Base-by-base conservation (phyloP, 1,284 basidiomycete genomes). In the Ganoderma multipileum region DNA sequence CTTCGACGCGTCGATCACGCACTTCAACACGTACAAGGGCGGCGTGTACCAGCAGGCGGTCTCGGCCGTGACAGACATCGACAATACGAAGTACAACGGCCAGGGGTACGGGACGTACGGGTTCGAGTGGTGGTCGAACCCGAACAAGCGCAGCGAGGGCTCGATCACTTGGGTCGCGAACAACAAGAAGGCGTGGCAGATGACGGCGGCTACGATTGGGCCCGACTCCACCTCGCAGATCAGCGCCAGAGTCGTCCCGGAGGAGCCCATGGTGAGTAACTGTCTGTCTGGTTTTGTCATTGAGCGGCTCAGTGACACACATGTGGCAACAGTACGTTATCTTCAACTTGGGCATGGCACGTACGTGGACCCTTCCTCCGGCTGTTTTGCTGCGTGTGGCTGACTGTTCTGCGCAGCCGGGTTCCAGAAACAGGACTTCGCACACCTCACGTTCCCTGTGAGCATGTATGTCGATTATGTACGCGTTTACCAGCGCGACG, bases 21-120 rank as follows among this genome's bases (percentile, higher is more conserved):
- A 77, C 4, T 80, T 88, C 72, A 97, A 97, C 80, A 68, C 81
- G 3, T 97, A 96, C 80, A 87, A 84, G 63, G 96, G 95, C 30
- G 92, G 91, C 39, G 77, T 82, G 16, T 95, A 85, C 78, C 95
- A 97, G 79, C 92, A 97, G 80, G 92, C 94, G 20, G 78, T 92
- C 26, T 94, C 91, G 2, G 89, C 86, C 9, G 74, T 95, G 66
- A 86, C 87, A 7, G 83, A 85, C 70, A 84, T 92, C 66, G 82
- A 86, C 71, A 83, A 81, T 65, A 74, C 81, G 54, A 81, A 87
- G 62, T 94, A 94, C 73, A 82, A 83, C 63, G 86, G 84, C 28
- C 77, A 82, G 54, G 79, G 75, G 6, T 93, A 85, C 75, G 83
- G 82, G 2, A 80, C 84, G 2, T 95, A 92, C 77, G 94, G 86